phyloP scores from a whole-genome alignment of 176 grass and related monocot species.

The Rhipidocladum racemiflorum region DNA sequence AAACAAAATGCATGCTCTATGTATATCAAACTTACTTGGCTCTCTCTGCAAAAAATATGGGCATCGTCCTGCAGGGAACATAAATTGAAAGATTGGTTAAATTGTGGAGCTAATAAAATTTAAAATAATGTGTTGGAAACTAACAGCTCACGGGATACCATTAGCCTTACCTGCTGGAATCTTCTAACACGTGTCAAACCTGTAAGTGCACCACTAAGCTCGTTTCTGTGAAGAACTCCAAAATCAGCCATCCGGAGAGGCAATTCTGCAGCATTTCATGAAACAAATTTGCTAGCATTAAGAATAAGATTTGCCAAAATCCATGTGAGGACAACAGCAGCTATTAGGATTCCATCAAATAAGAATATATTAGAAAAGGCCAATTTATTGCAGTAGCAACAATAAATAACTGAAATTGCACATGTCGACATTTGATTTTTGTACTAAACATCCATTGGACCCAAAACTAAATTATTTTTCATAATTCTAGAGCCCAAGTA shows the following conservation, averaged over 20 bases:
- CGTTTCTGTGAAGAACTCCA: slow-evolving; percentile 94
- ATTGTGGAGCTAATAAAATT: slow-evolving; percentile 1
- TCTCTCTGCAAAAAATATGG: slow-evolving; percentile 96
- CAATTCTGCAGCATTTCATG: slow-evolving; percentile 61
- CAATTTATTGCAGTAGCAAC: background rate
- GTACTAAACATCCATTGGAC: background rate
- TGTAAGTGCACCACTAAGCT: slow-evolving; percentile 94
- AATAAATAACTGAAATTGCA: background rate
- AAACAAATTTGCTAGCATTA: slow-evolving; percentile 4
- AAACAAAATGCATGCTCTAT: background rate
- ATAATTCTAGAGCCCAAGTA: background rate
- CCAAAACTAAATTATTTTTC: slow-evolving; percentile 1
- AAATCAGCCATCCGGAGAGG: slow-evolving; percentile 96
- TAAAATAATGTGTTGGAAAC: background rate
- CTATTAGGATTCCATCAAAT: background rate
- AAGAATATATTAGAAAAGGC: background rate
- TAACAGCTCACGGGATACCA: slow-evolving; percentile 13
- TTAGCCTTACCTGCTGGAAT: slow-evolving; percentile 83
- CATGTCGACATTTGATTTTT: background rate
- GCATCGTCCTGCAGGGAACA: slow-evolving; percentile 78
- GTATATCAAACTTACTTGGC: slow-evolving; percentile 62
- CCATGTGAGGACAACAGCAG: background rate
- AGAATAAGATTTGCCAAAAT: background rate
- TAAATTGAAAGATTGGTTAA: background rate
- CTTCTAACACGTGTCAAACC: slow-evolving; percentile 99